phyloP scores from a whole-genome alignment of 805 yeast genomes.

The Candida piceae region DNA sequence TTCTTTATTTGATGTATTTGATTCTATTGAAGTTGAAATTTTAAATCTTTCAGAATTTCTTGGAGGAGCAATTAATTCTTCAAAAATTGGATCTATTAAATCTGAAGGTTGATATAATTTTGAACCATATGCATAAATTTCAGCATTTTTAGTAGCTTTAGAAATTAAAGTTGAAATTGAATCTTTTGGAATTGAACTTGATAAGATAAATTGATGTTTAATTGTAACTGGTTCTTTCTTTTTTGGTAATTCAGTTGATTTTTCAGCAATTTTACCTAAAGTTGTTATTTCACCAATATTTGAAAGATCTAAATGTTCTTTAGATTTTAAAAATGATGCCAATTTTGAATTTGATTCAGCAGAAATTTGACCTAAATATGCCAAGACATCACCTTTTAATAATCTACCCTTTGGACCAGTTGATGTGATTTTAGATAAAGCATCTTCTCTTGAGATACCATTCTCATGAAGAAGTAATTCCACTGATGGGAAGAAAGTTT shows the following conservation, averaged over 20 bases:
- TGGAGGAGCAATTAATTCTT: conserved; percentile 47
- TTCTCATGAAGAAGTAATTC: conserved; percentile 55
- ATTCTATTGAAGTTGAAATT: conserved; percentile 20
- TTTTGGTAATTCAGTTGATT: conserved; percentile 23
- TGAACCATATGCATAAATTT: conserved; percentile 36
- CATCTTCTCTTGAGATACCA: conserved; percentile 63
- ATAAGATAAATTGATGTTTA: conserved; percentile 27
- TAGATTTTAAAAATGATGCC: conserved; percentile 49
- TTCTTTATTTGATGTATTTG: conserved; percentile 7
- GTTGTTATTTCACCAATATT: no score
- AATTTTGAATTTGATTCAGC: conserved; percentile 47
- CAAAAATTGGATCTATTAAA: conserved; percentile 55
- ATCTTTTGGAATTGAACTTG: conserved; percentile 26
- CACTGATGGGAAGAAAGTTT: conserved; percentile 76
- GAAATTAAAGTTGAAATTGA: conserved; percentile 32
- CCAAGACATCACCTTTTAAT: conserved; percentile 87
- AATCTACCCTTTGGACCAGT: conserved; percentile 88
- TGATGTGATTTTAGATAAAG: conserved; percentile 66
- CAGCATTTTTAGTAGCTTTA: conserved; percentile 42
- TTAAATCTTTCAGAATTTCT: conserved; percentile 39
- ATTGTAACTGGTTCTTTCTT: conserved; percentile 32
- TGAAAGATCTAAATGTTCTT: conserved; percentile 65
- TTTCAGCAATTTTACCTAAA: no score
- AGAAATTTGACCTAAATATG: conserved; percentile 70
- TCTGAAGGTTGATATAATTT: conserved; percentile 37